These are phyloP conservation scores for Hypocreales sp. DNA, from an alignment of 2,329 filamentous ascomycete species.

Conservation along the genomic window DNA sequence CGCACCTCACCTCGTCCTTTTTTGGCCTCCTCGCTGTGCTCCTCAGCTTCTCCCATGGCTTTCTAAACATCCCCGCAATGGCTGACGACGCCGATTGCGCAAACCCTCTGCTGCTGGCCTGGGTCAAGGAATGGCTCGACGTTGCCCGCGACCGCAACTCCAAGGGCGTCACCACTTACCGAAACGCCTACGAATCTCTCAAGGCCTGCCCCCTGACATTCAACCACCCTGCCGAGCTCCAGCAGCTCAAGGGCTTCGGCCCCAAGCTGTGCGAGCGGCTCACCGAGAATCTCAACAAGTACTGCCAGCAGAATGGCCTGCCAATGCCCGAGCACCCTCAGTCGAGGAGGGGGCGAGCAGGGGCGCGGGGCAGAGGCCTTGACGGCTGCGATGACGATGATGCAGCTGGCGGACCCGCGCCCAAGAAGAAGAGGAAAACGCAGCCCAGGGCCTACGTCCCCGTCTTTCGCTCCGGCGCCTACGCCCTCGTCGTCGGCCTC, in stretches of 20 bases:
- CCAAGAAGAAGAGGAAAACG: conserved; percentile 38
- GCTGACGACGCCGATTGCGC: conserved; percentile 29
- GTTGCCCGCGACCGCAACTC: conserved; percentile 51
- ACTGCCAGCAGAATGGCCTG: conserved; percentile 52
- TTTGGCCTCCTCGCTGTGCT: no score
- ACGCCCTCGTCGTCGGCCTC: conserved; percentile 55
- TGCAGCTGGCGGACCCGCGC: conserved; percentile 16
- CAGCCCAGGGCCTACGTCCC: conserved; percentile 58
- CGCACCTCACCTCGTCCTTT: no score
- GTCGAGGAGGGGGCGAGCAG: conserved; percentile 26
- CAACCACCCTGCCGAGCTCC: conserved; percentile 56
- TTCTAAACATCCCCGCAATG: neutral
- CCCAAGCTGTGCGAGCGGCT: conserved; percentile 56
- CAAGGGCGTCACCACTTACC: conserved; percentile 58
- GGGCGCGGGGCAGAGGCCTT: no score
- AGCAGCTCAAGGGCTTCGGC: conserved; percentile 60
- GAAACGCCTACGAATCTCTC: conserved; percentile 61
- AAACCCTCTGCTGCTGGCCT: conserved; percentile 56
- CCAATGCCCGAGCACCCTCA: conserved; percentile 48
- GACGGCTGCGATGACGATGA: conserved; percentile 23
- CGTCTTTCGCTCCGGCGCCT: conserved; percentile 54
- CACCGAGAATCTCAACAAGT: conserved; percentile 39
- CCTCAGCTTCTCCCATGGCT: no score
- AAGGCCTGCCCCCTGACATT: conserved; percentile 58
- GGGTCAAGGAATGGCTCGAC: conserved; percentile 68